phyloP scores from a whole-genome alignment of 371 early-diverging fungal genomes.

The Quaeritorhiza haematococci region DNA sequence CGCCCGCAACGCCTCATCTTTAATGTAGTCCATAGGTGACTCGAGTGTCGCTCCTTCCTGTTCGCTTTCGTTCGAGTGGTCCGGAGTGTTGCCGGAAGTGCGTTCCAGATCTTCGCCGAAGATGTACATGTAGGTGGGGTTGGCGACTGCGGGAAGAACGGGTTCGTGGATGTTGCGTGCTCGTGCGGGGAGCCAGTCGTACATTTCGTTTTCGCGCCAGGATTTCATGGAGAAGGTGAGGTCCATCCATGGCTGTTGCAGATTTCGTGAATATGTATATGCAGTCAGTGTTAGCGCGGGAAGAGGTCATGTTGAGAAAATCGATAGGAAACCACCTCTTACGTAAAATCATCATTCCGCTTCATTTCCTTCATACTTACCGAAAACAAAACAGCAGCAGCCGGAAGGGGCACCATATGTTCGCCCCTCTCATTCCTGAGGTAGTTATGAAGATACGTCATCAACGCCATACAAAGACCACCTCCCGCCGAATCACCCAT shows the following conservation, averaged over 20 bases:
- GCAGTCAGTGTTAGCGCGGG: no score
- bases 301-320: no score
- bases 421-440: constrained; percentile 11
- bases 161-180: constrained; percentile 25
- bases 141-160: constrained; percentile 10
- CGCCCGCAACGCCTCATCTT: background rate
- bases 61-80: background rate
- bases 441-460: constrained; percentile 33
- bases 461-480: constrained; percentile 42
- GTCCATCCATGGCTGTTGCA: constrained; percentile 44
- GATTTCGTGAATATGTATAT: no score
- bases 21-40: constrained; percentile 4
- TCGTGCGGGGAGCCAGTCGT: constrained; percentile 30
- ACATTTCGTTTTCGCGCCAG: constrained; percentile 21
- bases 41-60: background rate
- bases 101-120: constrained; percentile 22
- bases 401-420: constrained; percentile 24
- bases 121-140: constrained; percentile 29
- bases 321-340: no score
- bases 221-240: constrained; percentile 26
- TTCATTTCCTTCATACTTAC: no score
- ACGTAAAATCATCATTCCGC: no score
- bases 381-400: constrained; percentile 23
- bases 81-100: background rate
- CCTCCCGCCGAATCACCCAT: constrained; percentile 66